phyloP scores from a whole-genome alignment of 176 grass and related monocot genomes.

The Raddia guianensis region DNA sequence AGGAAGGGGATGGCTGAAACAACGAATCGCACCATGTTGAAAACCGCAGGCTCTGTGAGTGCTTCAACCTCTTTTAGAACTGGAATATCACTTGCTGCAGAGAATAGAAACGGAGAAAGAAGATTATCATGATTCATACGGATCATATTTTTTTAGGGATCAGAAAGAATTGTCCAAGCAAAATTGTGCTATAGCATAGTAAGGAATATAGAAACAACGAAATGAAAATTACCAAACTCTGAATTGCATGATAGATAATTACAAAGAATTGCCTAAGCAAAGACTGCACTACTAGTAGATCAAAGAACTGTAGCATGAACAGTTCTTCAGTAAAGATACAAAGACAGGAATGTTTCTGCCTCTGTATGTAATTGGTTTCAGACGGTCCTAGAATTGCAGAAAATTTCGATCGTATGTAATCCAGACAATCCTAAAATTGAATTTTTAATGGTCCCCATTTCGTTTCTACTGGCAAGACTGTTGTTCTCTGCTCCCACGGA shows the following conservation, averaged over 20 bases:
- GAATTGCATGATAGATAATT: too few relatives aligned
- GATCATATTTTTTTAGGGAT: not conserved
- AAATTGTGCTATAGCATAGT: not conserved
- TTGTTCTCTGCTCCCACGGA: not conserved
- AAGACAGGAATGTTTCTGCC: not conserved
- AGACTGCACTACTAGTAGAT: not conserved
- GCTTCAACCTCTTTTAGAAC: slow-evolving; percentile 95
- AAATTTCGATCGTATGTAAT: not conserved
- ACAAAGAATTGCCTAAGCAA: too few relatives aligned
- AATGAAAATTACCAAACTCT: too few relatives aligned
- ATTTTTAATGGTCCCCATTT: not conserved
- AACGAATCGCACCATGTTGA: slow-evolving; percentile 88
- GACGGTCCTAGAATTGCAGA: not conserved
- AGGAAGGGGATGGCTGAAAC: slow-evolving; percentile 71
- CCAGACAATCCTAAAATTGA: not conserved
- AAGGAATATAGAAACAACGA: too few relatives aligned
- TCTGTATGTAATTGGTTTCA: not conserved
- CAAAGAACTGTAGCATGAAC: not conserved
- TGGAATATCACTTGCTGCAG: slow-evolving; percentile 90
- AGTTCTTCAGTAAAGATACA: not conserved
- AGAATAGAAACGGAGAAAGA: not conserved
- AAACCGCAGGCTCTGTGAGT: slow-evolving; percentile 75
- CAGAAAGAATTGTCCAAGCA: not conserved
- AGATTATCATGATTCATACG: not conserved
- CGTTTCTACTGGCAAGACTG: not conserved